Base-by-base conservation (phyloP, 2,329 filamentous ascomycete species). In the Septoria linicola region DNA sequence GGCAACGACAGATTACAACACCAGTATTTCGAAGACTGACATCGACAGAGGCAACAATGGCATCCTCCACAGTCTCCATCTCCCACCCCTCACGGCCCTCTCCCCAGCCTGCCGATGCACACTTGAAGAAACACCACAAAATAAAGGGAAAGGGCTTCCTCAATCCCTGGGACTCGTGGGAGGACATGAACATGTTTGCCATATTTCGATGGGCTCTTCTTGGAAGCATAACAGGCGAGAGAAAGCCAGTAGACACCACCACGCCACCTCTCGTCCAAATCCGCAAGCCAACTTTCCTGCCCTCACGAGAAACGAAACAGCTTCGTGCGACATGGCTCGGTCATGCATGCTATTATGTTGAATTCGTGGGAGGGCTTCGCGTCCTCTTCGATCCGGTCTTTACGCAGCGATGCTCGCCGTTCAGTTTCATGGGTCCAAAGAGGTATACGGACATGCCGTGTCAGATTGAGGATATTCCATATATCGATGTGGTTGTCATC, bases 331-430 rank as follows among this genome's bases (percentile, higher is more conserved):
- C 92, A 34, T 96, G 92, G 92, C 82, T 97, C 2, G 92, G 92
- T 30, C 92, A 97, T 69, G 91, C 92, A 3, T 96, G 90, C 74
- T 96, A 90, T 74, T 91, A 89, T 64, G 82, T 95, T 61, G 92
- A 96, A 70, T 96, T 91, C 63, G 89, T 90, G 1, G 80, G 81
- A 11, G 92, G 92, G 1, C 76, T 97, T 46, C 84, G 92, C 48
- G 89, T 95, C 3, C 80, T 97, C 3, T 96, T 96, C 68, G 92
- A 96, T 65, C 92, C 92, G 1, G 91, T 96, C 27, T 95, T 96
- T 60, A 89, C 92, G 67, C 83, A 89, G 57, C 83, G 89, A 62
- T 96, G 92, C 72, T 84, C 85, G 23, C 92, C 92, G 0, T 76
- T 92, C 60, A 77, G 76, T 31, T 83, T 83, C 59, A 64, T 87